A percentile compares a stretch with the other conserved stretches of the same genome.
phyloP scores from a whole-genome alignment of 176 grass and related monocot genomes.

The Dendrocalamus sinicus region DNA sequence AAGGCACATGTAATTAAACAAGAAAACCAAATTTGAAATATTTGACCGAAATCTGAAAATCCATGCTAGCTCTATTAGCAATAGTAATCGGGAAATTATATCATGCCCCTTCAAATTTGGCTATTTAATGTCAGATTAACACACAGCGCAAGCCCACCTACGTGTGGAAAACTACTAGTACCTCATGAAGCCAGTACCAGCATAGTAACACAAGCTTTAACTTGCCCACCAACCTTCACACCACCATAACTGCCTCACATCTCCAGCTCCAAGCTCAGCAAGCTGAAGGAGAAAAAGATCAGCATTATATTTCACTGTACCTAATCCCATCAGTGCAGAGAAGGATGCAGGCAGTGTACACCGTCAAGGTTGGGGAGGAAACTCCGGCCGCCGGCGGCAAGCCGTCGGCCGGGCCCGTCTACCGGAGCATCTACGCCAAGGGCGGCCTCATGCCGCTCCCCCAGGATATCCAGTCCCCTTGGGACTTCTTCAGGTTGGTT shows the following conservation, averaged over 20 bases:
- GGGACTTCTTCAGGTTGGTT: slow-evolving; percentile 90
- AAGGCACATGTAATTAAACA: neutral
- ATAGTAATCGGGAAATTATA: neutral
- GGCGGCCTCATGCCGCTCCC: slow-evolving; percentile 75
- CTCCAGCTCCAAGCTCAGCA: neutral
- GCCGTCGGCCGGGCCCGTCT: slow-evolving; percentile 70
- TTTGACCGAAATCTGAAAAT: neutral
- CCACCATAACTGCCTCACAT: slow-evolving; percentile 48
- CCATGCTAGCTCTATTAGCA: neutral
- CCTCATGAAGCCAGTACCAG: neutral
- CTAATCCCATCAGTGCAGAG: neutral
- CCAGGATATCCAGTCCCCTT: slow-evolving; percentile 65
- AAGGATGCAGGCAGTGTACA: slow-evolving; percentile 53
- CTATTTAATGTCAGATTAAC: neutral
- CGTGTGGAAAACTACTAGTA: neutral
- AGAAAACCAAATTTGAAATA: neutral
- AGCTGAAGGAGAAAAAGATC: slow-evolving; percentile 18
- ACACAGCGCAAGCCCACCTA: neutral
- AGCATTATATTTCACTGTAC: slow-evolving; percentile 18
- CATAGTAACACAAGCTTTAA: slow-evolving; percentile 57
- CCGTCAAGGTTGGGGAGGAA: slow-evolving; percentile 74
- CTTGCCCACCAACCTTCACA: slow-evolving; percentile 47
- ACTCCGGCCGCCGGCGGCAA: slow-evolving; percentile 53
- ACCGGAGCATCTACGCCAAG: slow-evolving; percentile 78
- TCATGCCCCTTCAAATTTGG: neutral